A percentile compares a stretch with the other conserved stretches of the same genome.
phyloP scores from a whole-genome alignment of 305 asterid species.

The Rubia occidens region DNA sequence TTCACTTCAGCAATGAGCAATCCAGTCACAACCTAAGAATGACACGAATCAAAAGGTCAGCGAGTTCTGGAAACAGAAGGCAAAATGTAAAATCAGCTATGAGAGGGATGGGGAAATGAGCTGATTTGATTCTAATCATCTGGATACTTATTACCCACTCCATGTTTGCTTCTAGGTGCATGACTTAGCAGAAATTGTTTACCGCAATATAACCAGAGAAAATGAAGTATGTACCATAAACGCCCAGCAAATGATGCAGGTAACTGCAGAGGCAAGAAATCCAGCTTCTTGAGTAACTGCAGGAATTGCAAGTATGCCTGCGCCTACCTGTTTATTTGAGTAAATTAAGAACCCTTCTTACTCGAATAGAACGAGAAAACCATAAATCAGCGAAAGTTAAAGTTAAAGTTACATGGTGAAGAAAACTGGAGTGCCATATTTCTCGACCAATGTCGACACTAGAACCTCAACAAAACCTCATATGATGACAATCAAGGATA shows the following conservation, averaged over 20 bases:
- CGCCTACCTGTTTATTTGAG: slow-evolving; percentile 55
- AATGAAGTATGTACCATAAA: slow-evolving; percentile 49
- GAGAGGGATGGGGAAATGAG: not conserved
- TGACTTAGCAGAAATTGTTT: not conserved
- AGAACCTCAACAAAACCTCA: not conserved
- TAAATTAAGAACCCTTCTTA: not conserved
- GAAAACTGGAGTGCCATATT: not conserved
- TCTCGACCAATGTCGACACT: not conserved
- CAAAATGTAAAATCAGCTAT: not conserved
- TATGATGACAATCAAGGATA: not conserved
- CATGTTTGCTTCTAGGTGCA: not conserved
- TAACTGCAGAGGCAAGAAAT: slow-evolving; percentile 67
- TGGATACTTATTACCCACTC: not conserved
- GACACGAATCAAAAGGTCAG: slow-evolving; percentile 9
- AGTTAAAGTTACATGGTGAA: not conserved
- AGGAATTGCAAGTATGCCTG: slow-evolving; percentile 93
- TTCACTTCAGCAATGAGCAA: slow-evolving; percentile 94
- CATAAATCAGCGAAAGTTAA: not conserved
- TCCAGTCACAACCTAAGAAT: slow-evolving; percentile 62
- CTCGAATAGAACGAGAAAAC: not conserved
- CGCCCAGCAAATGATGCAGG: slow-evolving; percentile 73
- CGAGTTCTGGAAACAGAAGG: not conserved
- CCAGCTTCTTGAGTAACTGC: slow-evolving; percentile 96
- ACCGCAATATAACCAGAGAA: not conserved
- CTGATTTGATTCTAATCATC: not conserved